Conservation (phyloP, 805 yeast species). For the Kodamaea leandrae region DNA sequence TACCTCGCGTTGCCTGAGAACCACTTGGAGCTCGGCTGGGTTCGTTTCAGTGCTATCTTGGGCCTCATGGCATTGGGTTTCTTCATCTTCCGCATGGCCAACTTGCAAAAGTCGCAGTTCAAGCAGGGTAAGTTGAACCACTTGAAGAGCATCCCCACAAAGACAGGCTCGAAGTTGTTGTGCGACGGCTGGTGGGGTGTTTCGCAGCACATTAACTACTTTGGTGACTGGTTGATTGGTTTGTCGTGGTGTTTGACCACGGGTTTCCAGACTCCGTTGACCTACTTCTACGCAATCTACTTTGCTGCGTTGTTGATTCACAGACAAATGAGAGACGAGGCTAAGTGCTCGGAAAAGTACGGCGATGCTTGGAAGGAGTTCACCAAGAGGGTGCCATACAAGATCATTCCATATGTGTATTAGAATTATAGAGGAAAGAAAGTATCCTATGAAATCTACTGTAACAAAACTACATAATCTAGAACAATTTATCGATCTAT, state of each 20-base stretch:
- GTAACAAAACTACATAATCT: too few species aligned
- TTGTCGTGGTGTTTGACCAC: conserved; percentile 92
- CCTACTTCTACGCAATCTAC: conserved; percentile 83
- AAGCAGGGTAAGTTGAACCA: conserved; percentile 72
- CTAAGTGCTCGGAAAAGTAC: conserved; percentile 82
- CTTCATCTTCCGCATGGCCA: conserved; percentile 79
- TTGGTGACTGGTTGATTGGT: conserved; percentile 94
- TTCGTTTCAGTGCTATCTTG: conserved; percentile 40
- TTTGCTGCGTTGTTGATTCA: conserved; percentile 81
- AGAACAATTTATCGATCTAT: too few species aligned
- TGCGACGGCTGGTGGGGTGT: conserved; percentile 96
- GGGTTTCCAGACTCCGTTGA: conserved; percentile 73
- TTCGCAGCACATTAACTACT: conserved; percentile 90
- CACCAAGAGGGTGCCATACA: conserved; percentile 77
- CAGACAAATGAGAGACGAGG: conserved; percentile 89
- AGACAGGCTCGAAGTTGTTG: conserved; percentile 74
- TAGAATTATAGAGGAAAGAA: too few species aligned
- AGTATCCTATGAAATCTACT: too few species aligned
- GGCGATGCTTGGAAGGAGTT: conserved; percentile 85
- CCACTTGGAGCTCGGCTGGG: conserved; percentile 52
- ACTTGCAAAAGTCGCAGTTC: conserved; percentile 81
- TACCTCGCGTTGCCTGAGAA: conserved; percentile 60
- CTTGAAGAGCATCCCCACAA: conserved; percentile 59
- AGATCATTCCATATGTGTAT: conserved; percentile 85
- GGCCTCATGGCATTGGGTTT: conserved; percentile 60